Evolutionary conservation across 345 rosid species (phyloP), one percentile per base, ranked within the genome.

Genomic region (Eucalyptus caleyi): DNA sequence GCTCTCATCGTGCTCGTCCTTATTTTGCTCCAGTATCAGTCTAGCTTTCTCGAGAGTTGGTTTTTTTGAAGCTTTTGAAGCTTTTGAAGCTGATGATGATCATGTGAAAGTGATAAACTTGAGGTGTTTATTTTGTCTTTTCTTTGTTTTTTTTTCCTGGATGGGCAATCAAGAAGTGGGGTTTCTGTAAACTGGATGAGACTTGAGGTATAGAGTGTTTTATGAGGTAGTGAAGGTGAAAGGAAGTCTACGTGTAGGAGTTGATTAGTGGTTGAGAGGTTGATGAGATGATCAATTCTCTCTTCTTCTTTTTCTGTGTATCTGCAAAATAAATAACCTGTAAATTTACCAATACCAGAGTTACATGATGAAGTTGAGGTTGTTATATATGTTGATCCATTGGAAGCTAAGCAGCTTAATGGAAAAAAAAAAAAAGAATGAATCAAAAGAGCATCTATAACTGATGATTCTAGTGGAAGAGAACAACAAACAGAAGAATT

Each of bases 1-100:
- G 99, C 96, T 86, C 65, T 97, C 50, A 97, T 98, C 59, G 95
- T 96, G 88, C 27, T 98, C 91, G 88, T 97, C 30, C 95, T 98
- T 50, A 89, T 98, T 69, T 90, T 98, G 94, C 86, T 95, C 88
- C 95, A 95, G 88, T 97, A 89, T 88, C 99, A 95, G 88, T 96
- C 98, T n/a, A 86, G 90, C 83, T 94, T 96, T 87, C 96, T 94
- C 72, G 99, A 94, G 47, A 90, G 93, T 91, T 96, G 98, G 99
- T 91, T 93, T 88, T 67, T 12, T 81, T 87, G 83, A 77, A 77
- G 83, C 83, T 65, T 12, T 81, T 87, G 83, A 77, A 77, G 83
- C 83, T 40, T 77, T 21, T 40, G 83, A 11, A 77, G 83, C 13
- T 40, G 83, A 77, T 77, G 83, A 37, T 37, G 47, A 77, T 77